Evolutionary conservation across 1,284 basidiomycete genomes (phyloP), one percentile per base, ranked within the genome.

Genomic region (Cryptococcus sp.): DNA sequence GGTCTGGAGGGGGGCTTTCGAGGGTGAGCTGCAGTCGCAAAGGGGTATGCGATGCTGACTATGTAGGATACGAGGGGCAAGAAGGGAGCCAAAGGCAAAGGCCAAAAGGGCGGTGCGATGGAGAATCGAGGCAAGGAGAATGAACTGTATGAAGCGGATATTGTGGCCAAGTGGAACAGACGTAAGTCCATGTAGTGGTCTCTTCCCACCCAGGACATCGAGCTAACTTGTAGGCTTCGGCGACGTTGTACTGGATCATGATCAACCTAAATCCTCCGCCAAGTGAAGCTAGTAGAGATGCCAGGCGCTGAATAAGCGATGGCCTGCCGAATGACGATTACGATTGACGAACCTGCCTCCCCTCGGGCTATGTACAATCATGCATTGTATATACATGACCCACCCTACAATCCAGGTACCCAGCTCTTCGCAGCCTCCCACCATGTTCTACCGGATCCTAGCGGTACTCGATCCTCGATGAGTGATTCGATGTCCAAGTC

Each of bases 91-190:
- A 21, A 21, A 21, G 11, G 10, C 18, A 21, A n/a, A 7, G 12
- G 18, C 34, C 34, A 36, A 33, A 47, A 48, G 42, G 46, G 21
- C 26, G 25, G 14, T 12, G 5, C 9, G 23, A 4, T 9, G 16
- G 11, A n/a, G 19, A 9, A 16, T 25, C 14, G 40, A 21, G 36
- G 48, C 48, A 45, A 41, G 37, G 38, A 57, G 36, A 48, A 38
- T 34, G 57, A 56, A 16, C 50, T 68, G 51, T 59, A 56, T 46
- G 69, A 71, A 33, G 47, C 39, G 21, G 62, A 63, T 1, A 62
- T 66, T 19, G 69, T 71, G 16, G 54, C 51, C 10, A 55, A 65
- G 45, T 71, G 69, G 69, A 69, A 69, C 43, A 21, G 39, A 6
- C 59, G 69, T 68, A 39, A 38, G 66, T 54, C n/a, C n/a, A n/a